A percentile compares a stretch with the other conserved stretches of the same genome.
Conservation (phyloP, 148 eudicot genomes). For the Linanthus parryae region DNA sequence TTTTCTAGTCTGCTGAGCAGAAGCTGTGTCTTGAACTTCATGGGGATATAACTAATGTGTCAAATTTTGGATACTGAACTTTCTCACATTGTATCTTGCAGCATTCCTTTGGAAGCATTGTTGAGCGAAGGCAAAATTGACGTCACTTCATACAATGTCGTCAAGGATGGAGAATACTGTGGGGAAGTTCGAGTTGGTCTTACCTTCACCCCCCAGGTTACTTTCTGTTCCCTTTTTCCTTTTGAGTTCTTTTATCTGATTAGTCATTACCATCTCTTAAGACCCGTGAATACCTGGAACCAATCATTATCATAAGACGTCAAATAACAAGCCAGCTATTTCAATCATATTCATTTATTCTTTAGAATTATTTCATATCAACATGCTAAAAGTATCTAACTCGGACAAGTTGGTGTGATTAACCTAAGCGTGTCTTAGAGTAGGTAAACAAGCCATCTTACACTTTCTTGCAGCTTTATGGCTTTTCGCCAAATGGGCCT, state of each 20-base stretch:
- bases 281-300: not conserved
- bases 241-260: not conserved
- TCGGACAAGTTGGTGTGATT: not conserved
- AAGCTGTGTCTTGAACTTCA: too few relatives aligned
- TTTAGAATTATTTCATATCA: not conserved
- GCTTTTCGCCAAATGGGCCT: not conserved
- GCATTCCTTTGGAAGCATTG: slow-evolving; percentile 45
- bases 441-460: too few relatives aligned
- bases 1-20: too few relatives aligned
- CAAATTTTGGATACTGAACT: too few relatives aligned
- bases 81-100: slow-evolving; percentile 22
- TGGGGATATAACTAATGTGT: too few relatives aligned
- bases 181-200: slow-evolving; percentile 68
- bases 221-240: not conserved
- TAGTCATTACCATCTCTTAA: not conserved
- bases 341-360: not conserved
- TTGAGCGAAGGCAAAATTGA: slow-evolving; percentile 47
- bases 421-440: too few relatives aligned
- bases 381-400: not conserved
- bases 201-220: slow-evolving; percentile 57
- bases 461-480: too few relatives aligned
- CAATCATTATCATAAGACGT: too few relatives aligned
- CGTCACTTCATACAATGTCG: slow-evolving; percentile 50
- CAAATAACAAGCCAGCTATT: not conserved
- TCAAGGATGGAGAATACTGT: slow-evolving; percentile 53